Percentiles rank a stretch among this genome's conserved stretches.
Conservation (phyloP, 2,329 filamentous ascomycete species). For the Botrytis squamosa region DNA sequence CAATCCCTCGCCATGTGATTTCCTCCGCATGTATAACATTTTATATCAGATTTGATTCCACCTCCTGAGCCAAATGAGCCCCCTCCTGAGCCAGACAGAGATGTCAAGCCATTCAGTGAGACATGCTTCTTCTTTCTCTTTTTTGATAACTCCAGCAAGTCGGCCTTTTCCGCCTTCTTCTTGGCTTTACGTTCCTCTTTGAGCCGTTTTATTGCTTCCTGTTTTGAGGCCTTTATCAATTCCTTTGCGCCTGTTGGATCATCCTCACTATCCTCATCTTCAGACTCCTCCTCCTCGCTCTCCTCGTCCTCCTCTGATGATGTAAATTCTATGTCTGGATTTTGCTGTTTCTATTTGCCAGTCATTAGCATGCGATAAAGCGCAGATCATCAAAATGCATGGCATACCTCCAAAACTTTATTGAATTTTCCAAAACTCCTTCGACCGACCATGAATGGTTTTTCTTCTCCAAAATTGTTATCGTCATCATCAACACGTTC, state of each 20-base stretch:
- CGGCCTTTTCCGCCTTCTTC: conserved; percentile 49
- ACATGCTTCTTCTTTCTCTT: conserved; percentile 64
- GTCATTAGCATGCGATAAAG: conserved; percentile 21
- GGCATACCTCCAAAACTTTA: conserved; percentile 40
- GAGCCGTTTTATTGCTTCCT: conserved; percentile 45
- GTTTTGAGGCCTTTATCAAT: conserved; percentile 47
- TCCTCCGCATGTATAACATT: conserved; percentile 61
- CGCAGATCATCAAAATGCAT: background rate
- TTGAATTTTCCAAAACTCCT: conserved; percentile 53
- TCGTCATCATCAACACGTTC: conserved; percentile 33
- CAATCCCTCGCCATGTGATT: conserved; percentile 59
- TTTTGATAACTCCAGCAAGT: conserved; percentile 53
- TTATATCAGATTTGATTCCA: conserved; percentile 30
- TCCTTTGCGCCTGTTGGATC: conserved; percentile 45
- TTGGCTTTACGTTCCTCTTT: conserved; percentile 47
- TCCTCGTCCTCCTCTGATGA: conserved; percentile 39
- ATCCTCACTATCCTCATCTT: conserved; percentile 34
- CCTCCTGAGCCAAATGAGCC: conserved; percentile 26
- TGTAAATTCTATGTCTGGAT: conserved; percentile 38
- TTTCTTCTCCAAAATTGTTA: conserved; percentile 35
- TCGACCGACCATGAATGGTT: conserved; percentile 41
- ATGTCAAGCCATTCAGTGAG: conserved; percentile 60
- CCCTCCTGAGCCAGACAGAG: conserved; percentile 53
- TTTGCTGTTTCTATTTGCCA: conserved; percentile 42
- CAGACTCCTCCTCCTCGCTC: conserved; percentile 32